Evolutionary conservation across 2,329 filamentous ascomycete species (phyloP).

Genomic region (Venturia effusa): DNA sequence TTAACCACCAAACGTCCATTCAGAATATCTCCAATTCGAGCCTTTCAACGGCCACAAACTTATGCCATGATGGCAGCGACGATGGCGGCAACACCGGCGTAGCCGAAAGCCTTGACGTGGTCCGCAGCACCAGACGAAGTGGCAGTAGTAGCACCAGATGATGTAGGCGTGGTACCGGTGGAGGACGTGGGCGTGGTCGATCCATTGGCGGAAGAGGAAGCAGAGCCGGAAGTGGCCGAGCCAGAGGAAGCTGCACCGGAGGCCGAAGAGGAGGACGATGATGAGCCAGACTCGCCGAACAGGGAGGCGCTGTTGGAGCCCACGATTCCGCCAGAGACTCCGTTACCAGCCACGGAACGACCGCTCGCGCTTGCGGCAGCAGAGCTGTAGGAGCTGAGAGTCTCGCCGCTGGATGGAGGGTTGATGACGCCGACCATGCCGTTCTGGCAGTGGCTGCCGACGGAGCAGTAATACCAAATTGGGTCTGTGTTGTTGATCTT

Average conservation of each 20-base stretch:
- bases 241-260: constrained; percentile 23
- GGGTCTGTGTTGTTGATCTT: constrained; percentile 12
- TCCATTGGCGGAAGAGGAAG: constrained; percentile 14
- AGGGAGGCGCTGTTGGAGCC: background rate
- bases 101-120: constrained; percentile 3
- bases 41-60: background rate
- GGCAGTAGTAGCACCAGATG: background rate
- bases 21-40: background rate
- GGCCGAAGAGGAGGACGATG: background rate
- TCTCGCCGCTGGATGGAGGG: constrained; percentile 9
- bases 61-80: constrained; percentile 10
- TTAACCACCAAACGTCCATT: background rate
- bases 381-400: constrained; percentile 8
- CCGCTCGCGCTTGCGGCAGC: background rate
- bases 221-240: constrained; percentile 22
- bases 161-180: background rate
- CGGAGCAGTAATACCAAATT: constrained; percentile 12
- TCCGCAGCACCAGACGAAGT: constrained; percentile 4
- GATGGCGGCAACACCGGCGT: constrained; percentile 6
- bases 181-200: background rate
- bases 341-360: background rate
- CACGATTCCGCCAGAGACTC: constrained; percentile 4
- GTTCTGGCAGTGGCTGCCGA: constrained; percentile 10
- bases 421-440: constrained; percentile 13
- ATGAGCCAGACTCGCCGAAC: background rate